These are phyloP conservation scores for Zasmidium cellare DNA, from an alignment of 2,329 filamentous ascomycete genomes.

Conservation along the genomic window DNA sequence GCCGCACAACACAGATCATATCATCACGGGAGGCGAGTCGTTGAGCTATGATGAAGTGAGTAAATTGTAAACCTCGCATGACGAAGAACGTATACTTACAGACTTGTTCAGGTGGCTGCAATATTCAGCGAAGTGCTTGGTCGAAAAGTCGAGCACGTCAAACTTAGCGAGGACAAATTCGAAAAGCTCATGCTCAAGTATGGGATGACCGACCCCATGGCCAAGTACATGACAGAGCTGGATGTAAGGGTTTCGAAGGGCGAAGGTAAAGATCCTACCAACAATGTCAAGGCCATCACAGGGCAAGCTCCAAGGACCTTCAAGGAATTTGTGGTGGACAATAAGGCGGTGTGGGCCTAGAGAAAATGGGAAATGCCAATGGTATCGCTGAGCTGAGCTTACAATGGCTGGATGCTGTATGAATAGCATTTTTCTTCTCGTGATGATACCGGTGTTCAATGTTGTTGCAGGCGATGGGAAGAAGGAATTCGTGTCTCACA, in stretches of 20 bases:
- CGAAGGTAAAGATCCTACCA: slow-evolving; percentile 8
- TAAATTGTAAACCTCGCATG: too few relatives aligned
- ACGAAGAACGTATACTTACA: not conserved
- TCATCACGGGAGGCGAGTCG: slow-evolving; percentile 36
- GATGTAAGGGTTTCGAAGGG: slow-evolving; percentile 14
- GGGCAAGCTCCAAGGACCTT: slow-evolving; percentile 13
- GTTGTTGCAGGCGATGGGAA: too few relatives aligned
- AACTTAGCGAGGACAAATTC: slow-evolving; percentile 3
- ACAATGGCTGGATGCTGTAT: too few relatives aligned
- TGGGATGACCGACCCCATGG: not conserved
- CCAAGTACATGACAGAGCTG: slow-evolving; percentile 15
- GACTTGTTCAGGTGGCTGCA: slow-evolving; percentile 6
- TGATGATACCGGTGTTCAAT: too few relatives aligned
- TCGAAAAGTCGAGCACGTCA: slow-evolving; percentile 11
- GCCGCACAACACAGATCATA: slow-evolving; percentile 44
- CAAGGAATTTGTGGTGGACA: slow-evolving; percentile 10
- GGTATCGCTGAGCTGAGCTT: too few relatives aligned
- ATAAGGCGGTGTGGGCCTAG: slow-evolving; percentile 9
- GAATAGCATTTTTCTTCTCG: too few relatives aligned
- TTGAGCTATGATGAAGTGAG: slow-evolving; percentile 35
- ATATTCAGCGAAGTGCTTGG: slow-evolving; percentile 14
- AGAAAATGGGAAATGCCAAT: too few relatives aligned
- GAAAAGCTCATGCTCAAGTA: slow-evolving; percentile 5
- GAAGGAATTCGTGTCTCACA: too few relatives aligned
- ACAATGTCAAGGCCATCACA: slow-evolving; percentile 12